A percentile compares a stretch with the other conserved stretches of the same genome.
phyloP scores from a whole-genome alignment of 2,329 filamentous ascomycete genomes.

The Fusarium sp. region DNA sequence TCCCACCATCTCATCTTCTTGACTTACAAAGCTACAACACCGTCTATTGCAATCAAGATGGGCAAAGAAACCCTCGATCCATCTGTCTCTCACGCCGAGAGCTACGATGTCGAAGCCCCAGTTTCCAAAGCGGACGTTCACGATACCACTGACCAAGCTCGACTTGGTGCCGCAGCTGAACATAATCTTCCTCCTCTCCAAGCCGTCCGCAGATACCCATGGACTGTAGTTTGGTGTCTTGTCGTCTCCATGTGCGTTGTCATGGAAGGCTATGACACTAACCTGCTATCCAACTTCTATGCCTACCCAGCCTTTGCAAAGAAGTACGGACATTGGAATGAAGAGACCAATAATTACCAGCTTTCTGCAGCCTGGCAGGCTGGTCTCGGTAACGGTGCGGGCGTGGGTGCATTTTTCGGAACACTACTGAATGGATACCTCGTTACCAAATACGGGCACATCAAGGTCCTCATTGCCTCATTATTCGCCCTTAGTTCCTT shows the following conservation, averaged over 20 bases:
- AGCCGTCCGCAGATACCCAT: slow-evolving; percentile 50
- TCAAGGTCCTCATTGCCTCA: slow-evolving; percentile 58
- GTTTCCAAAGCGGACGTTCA: slow-evolving; percentile 4
- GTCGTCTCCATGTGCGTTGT: slow-evolving; percentile 55
- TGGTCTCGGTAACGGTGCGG: slow-evolving; percentile 58
- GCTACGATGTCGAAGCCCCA: slow-evolving; percentile 19
- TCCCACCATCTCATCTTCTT: neutral
- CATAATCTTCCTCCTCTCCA: slow-evolving; percentile 47
- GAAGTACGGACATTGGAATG: slow-evolving; percentile 50
- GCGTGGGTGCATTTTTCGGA: slow-evolving; percentile 63
- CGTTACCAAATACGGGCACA: slow-evolving; percentile 58
- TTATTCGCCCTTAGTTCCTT: slow-evolving; percentile 55
- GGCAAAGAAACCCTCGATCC: slow-evolving; percentile 15
- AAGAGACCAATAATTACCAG: slow-evolving; percentile 49
- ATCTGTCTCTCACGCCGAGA: slow-evolving; percentile 24
- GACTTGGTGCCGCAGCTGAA: slow-evolving; percentile 37
- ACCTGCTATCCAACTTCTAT: slow-evolving; percentile 54
- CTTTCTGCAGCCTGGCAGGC: slow-evolving; percentile 64
- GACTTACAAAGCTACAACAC: neutral
- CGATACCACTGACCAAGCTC: slow-evolving; percentile 26
- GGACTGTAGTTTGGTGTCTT: slow-evolving; percentile 55
- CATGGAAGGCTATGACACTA: slow-evolving; percentile 59
- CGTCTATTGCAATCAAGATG: neutral
- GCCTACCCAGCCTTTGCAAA: slow-evolving; percentile 49
- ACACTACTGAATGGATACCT: slow-evolving; percentile 61